Percentiles rank a stretch among this genome's conserved stretches.
phyloP scores from a whole-genome alignment of 768 basidiomycete species.

The Auricularia cornea region DNA sequence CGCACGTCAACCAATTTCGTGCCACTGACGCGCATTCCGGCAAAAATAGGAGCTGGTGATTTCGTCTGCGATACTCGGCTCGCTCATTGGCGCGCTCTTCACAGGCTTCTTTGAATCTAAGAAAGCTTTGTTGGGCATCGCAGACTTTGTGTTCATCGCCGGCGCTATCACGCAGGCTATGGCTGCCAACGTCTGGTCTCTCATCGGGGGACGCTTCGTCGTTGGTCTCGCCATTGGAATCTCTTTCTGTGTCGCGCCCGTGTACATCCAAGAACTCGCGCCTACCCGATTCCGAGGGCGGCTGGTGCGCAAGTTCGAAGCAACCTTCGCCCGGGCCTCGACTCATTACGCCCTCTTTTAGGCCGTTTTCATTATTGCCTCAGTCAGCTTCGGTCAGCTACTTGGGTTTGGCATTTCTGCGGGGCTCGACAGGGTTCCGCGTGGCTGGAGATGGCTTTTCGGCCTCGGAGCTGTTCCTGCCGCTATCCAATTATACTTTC shows the following conservation, averaged over 20 bases:
- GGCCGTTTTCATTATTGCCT: conserved; percentile 64
- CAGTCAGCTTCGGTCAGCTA: conserved; percentile 75
- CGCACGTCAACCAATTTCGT: not conserved
- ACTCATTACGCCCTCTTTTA: not conserved
- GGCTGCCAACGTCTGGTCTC: conserved; percentile 58
- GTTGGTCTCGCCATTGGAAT: conserved; percentile 69
- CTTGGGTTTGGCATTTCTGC: conserved; percentile 70
- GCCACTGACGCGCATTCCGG: not conserved
- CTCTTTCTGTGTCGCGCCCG: conserved; percentile 68
- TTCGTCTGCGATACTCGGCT: conserved; percentile 69
- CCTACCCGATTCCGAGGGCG: conserved; percentile 62
- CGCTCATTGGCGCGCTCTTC: conserved; percentile 62
- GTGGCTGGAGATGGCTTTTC: conserved; percentile 82
- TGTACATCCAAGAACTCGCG: conserved; percentile 79
- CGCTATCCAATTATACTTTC: conserved; percentile 47
- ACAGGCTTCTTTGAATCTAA: conserved; percentile 66
- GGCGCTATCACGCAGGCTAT: conserved; percentile 68
- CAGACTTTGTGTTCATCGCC: conserved; percentile 65
- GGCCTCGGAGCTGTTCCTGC: conserved; percentile 67
- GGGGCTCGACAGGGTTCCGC: conserved; percentile 45
- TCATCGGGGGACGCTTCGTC: conserved; percentile 68
- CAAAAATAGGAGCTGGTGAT: conserved; percentile 83
- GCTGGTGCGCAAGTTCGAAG: conserved; percentile 37
- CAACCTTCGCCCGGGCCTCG: not conserved
- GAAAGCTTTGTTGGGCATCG: conserved; percentile 59